A percentile compares a stretch with the other conserved stretches of the same genome.
Conservation (phyloP, 2,329 filamentous ascomycete genomes). For the Neophaeococcomyces mojaviensis region DNA sequence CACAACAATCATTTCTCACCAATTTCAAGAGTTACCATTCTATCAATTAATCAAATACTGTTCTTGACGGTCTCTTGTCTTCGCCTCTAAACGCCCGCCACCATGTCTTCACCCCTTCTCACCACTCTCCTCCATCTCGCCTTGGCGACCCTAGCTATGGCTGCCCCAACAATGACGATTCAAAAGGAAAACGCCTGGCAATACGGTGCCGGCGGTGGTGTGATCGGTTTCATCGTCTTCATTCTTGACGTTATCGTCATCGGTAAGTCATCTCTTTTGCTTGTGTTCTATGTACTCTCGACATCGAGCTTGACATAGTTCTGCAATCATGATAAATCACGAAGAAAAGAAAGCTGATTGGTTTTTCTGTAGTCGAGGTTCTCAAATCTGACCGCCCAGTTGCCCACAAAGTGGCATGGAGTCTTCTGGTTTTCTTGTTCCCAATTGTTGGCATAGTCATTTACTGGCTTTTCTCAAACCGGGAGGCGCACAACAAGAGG, state of each 20-base stretch:
- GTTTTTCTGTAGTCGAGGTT: slow-evolving; percentile 13
- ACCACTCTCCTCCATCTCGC: slow-evolving; percentile 8
- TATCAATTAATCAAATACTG: no score
- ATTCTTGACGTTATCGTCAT: slow-evolving; percentile 17
- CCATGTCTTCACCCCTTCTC: not conserved
- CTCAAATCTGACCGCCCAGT: slow-evolving; percentile 14
- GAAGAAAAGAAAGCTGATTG: not conserved
- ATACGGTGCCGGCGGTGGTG: slow-evolving; percentile 16
- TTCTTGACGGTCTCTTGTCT: no score
- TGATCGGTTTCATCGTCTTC: slow-evolving; percentile 15
- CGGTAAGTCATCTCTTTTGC: slow-evolving; percentile 9
- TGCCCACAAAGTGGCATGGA: slow-evolving; percentile 14
- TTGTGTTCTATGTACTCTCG: no score
- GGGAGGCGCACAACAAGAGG: slow-evolving; percentile 11
- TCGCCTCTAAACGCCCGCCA: no score
- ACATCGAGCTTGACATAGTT: no score
- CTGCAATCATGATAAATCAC: no score
- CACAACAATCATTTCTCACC: no score
- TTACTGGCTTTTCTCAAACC: slow-evolving; percentile 19
- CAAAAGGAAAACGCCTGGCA: slow-evolving; percentile 9
- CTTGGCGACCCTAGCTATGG: slow-evolving; percentile 8
- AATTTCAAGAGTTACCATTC: no score
- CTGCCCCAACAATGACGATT: slow-evolving; percentile 6
- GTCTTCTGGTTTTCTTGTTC: slow-evolving; percentile 16
- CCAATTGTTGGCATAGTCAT: slow-evolving; percentile 17